These are phyloP conservation scores for Candida silvicultrix DNA, from an alignment of 805 yeast genomes.

Conservation along the genomic window DNA sequence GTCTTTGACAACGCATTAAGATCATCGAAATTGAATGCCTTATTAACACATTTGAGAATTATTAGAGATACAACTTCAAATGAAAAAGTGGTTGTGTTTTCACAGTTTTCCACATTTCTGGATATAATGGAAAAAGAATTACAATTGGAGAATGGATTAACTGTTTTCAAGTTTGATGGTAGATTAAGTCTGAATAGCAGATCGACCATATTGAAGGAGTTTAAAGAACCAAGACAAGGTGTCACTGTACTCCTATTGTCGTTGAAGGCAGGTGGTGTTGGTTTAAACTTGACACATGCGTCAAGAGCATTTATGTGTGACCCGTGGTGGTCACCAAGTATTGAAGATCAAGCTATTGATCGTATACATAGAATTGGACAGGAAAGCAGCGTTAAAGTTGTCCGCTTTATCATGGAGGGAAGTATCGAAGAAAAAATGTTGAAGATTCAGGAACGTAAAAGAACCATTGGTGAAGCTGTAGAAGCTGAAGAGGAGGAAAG, in stretches of 20 bases:
- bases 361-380: constrained; percentile 92
- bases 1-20: constrained; percentile 30
- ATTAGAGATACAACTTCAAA: constrained; percentile 51
- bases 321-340: constrained; percentile 96
- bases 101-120: constrained; percentile 80
- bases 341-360: constrained; percentile 88
- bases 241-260: constrained; percentile 58
- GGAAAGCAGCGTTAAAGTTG: constrained; percentile 59
- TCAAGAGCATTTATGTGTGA: constrained; percentile 86
- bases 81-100: constrained; percentile 79
- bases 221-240: constrained; percentile 31
- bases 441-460: constrained; percentile 77
- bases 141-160: constrained; percentile 38
- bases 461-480: constrained; percentile 74
- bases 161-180: constrained; percentile 76
- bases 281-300: constrained; percentile 80
- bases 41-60: constrained; percentile 50
- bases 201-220: constrained; percentile 50
- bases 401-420: constrained; percentile 73
- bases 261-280: constrained; percentile 92
- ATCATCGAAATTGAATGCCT: constrained; percentile 70
- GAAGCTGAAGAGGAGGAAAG: constrained; percentile 73
- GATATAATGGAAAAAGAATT: constrained; percentile 69
- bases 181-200: constrained; percentile 62
- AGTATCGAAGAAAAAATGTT: constrained; percentile 88